These are phyloP conservation scores for Protea cynaroides DNA, from an alignment of 164 flowering plant species.

Conservation along the genomic window DNA sequence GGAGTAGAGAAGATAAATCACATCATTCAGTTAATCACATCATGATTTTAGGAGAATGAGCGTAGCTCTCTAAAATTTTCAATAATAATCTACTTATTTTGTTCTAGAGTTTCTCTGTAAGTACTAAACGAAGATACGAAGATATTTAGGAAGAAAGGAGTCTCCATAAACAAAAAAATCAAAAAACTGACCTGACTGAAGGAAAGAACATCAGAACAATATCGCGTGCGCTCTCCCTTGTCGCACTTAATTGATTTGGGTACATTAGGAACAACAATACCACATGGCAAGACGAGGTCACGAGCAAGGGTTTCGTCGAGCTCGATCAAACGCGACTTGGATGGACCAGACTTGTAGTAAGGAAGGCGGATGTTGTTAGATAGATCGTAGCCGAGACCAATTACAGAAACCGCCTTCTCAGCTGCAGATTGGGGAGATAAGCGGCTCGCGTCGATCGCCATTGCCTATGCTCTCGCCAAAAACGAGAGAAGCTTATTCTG, in stretches of 20 bases:
- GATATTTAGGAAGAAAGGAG: too few species aligned
- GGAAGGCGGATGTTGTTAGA: constrained; percentile 47
- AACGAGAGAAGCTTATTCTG: neutral
- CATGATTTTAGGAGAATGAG: too few species aligned
- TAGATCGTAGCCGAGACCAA: constrained; percentile 76
- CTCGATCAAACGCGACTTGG: constrained; percentile 51
- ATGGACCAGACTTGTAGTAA: constrained; percentile 51
- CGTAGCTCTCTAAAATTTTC: too few species aligned
- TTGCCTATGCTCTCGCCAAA: neutral
- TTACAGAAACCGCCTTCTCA: constrained; percentile 63
- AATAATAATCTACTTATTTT: too few species aligned
- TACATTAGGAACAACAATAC: constrained; percentile 53
- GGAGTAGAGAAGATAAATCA: neutral
- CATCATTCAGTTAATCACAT: neutral
- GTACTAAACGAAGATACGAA: too few species aligned
- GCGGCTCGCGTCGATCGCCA: neutral
- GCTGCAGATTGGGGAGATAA: constrained; percentile 55
- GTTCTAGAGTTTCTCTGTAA: too few species aligned
- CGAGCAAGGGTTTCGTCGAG: constrained; percentile 31
- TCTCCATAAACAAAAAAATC: neutral
- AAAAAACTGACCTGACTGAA: constrained; percentile 59
- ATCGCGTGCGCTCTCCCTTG: constrained; percentile 82
- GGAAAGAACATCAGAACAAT: constrained; percentile 72
- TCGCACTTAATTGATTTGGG: constrained; percentile 60
- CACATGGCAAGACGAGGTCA: constrained; percentile 66